Percentiles rank a stretch among this genome's conserved stretches.
Evolutionary conservation across 768 basidiomycete genomes (phyloP).

Genomic region (Cystofilobasidium macerans): DNA sequence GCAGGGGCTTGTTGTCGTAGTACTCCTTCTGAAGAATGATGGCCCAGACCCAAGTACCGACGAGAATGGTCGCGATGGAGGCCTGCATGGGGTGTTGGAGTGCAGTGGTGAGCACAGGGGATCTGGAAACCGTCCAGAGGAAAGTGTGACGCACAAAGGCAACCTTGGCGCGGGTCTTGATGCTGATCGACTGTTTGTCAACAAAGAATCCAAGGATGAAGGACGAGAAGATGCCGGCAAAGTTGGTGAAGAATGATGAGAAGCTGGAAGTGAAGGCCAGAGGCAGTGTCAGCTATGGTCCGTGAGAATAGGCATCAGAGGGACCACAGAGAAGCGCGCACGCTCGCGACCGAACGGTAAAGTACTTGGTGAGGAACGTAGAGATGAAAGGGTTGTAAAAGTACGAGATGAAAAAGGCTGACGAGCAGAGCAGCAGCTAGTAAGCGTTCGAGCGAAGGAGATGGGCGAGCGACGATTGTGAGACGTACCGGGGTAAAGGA

Average conservation of each 20-base stretch:
- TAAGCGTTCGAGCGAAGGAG: too few species aligned
- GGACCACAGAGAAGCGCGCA: too few species aligned
- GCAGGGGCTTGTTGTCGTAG: not conserved
- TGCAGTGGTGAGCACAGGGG: too few species aligned
- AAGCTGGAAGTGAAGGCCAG: conserved; percentile 24
- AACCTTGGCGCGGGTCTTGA: conserved; percentile 20
- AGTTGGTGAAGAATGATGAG: conserved; percentile 33
- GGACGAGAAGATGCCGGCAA: conserved; percentile 33
- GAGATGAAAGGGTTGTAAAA: conserved; percentile 10
- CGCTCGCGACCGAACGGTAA: conserved; percentile 18
- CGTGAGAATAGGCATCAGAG: too few species aligned
- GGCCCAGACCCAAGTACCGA: conserved; percentile 33
- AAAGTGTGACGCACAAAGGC: not conserved
- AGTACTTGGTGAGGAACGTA: conserved; percentile 14
- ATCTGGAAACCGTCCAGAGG: too few species aligned
- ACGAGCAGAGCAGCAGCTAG: too few species aligned
- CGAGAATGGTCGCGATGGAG: conserved; percentile 25
- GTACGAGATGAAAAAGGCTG: conserved; percentile 18
- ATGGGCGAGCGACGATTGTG: not conserved
- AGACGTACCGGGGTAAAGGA: not conserved
- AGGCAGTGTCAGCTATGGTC: conserved; percentile 4
- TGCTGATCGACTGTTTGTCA: conserved; percentile 26
- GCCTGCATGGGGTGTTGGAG: not conserved
- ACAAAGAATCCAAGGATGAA: conserved; percentile 32
- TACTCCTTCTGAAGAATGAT: conserved; percentile 30